Conservation (phyloP, 1,139 yeast genomes). For the Geotrichum aggregatum region DNA sequence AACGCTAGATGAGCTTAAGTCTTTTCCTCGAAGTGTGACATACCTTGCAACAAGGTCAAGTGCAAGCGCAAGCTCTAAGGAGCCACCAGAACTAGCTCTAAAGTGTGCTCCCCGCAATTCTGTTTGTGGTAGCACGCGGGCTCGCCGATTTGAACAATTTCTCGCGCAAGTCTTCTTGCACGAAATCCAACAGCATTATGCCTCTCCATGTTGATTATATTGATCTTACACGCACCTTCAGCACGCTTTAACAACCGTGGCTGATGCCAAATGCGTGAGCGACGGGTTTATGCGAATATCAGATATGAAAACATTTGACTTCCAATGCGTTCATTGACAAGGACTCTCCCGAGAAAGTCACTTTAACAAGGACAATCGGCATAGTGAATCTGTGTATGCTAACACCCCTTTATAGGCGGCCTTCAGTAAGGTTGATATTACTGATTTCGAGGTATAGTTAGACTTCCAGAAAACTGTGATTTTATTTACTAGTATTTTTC, state of each 20-base stretch:
- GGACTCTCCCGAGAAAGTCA: slow-evolving; percentile 6
- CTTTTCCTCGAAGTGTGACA: slow-evolving; percentile 15
- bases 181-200: slow-evolving; percentile 15
- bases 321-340: slow-evolving; percentile 15
- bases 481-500: no score
- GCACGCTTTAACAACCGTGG: no score
- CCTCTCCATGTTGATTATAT: slow-evolving; percentile 26
- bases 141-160: slow-evolving; percentile 28
- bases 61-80: no score
- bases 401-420: no score
- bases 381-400: no score
- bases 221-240: slow-evolving; percentile 24
- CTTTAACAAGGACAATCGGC: no score
- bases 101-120: slow-evolving; percentile 22
- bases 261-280: slow-evolving; percentile 10
- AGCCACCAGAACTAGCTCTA: slow-evolving; percentile 9
- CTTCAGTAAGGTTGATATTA: no score
- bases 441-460: no score
- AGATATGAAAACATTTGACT: not conserved
- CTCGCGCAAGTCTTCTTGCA: slow-evolving; percentile 23
- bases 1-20: slow-evolving; percentile 20
- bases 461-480: no score
- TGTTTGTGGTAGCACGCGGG: slow-evolving; percentile 29
- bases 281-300: not conserved
- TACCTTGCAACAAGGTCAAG: no score